Conservation (phyloP, 257 asterid genomes). For the Nicotiana noctiflora region DNA sequence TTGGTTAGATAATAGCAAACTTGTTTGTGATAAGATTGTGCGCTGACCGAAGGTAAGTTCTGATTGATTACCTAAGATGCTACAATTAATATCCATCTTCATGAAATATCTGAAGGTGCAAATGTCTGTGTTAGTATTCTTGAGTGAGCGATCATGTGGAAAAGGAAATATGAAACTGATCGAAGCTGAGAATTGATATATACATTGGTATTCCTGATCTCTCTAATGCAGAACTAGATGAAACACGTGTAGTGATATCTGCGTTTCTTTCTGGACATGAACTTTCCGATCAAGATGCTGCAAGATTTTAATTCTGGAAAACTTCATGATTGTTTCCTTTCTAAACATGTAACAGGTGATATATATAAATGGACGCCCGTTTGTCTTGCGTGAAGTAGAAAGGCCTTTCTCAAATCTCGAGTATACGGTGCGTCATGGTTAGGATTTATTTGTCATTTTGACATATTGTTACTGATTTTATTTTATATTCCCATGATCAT, state of each 20-base stretch:
- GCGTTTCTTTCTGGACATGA: background rate
- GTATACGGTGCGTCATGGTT: slow-evolving; percentile 68
- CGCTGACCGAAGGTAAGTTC: background rate
- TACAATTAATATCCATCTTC: background rate
- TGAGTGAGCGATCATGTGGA: background rate
- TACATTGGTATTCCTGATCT: slow-evolving; percentile 4
- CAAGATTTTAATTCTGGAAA: background rate
- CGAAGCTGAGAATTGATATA: background rate
- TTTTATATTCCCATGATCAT: background rate
- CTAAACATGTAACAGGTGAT: slow-evolving; percentile 56
- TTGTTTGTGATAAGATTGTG: background rate
- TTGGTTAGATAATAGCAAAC: background rate
- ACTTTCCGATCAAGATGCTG: slow-evolving; percentile 1
- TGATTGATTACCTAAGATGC: background rate
- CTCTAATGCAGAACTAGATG: background rate
- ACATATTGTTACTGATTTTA: background rate
- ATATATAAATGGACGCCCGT: slow-evolving; percentile 91
- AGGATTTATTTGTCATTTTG: background rate
- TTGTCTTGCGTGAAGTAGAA: slow-evolving; percentile 95
- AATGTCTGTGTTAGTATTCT: background rate
- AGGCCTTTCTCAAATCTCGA: slow-evolving; percentile 96
- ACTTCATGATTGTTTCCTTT: slow-evolving; percentile 3
- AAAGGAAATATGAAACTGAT: background rate
- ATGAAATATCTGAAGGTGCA: slow-evolving; percentile 2
- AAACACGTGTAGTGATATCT: background rate